Evolutionary conservation across 177 flowering plant species (phyloP).

Genomic region (Telopea speciosissima): DNA sequence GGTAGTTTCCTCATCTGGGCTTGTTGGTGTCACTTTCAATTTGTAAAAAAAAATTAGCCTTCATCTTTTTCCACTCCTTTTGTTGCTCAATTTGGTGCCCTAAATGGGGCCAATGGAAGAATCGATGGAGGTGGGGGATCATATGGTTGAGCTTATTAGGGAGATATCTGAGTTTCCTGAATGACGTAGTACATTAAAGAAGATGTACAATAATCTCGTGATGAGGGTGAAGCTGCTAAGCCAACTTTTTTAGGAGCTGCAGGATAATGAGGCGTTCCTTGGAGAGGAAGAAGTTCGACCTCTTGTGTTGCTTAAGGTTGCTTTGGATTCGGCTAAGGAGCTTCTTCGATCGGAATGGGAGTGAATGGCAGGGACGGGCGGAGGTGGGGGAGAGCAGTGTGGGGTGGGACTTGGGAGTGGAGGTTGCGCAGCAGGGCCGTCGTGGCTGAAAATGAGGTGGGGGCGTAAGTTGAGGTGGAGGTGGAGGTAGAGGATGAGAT

Average conservation of each 20-base stretch:
- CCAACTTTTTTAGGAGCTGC: slow-evolving; percentile 83
- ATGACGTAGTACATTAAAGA: slow-evolving; percentile 48
- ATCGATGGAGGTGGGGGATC: slow-evolving; percentile 25
- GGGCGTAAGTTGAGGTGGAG: too few relatives aligned
- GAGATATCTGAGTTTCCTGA: slow-evolving; percentile 59
- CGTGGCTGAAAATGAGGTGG: too few relatives aligned
- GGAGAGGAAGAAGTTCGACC: slow-evolving; percentile 32
- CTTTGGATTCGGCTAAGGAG: slow-evolving; percentile 45
- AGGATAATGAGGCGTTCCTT: slow-evolving; percentile 35
- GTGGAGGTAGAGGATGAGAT: too few relatives aligned
- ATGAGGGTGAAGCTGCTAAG: slow-evolving; percentile 79
- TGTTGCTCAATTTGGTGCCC: slow-evolving; percentile 1
- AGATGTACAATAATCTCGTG: slow-evolving; percentile 52
- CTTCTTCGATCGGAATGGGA: slow-evolving; percentile 53
- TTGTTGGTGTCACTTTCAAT: not conserved
- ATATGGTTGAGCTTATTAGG: slow-evolving; percentile 38
- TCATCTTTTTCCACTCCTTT: too few relatives aligned
- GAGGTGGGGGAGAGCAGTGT: too few relatives aligned
- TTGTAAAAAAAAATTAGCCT: not conserved
- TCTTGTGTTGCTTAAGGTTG: slow-evolving; percentile 33
- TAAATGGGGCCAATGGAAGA: slow-evolving; percentile 25
- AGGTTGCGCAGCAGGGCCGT: too few relatives aligned
- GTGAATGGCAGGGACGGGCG: too few relatives aligned
- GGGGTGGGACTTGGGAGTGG: too few relatives aligned
- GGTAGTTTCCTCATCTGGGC: slow-evolving; percentile 11